phyloP scores from a whole-genome alignment of 345 rosid species.

The Draba incana region DNA sequence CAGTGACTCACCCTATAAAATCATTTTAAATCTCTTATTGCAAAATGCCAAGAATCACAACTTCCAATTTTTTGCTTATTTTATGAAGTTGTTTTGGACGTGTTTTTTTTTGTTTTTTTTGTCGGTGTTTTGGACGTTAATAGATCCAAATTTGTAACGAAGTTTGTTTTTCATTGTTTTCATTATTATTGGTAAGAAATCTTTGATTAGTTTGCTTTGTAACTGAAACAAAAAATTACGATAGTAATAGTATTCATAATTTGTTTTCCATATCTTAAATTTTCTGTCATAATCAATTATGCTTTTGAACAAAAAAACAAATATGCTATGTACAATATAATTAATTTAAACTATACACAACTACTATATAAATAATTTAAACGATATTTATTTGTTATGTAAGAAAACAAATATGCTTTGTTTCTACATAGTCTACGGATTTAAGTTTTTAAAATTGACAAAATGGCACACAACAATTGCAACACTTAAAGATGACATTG shows the following conservation, averaged over 20 bases:
- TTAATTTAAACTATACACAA: background rate
- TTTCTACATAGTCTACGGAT: background rate
- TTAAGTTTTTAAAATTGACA: background rate
- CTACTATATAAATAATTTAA: background rate
- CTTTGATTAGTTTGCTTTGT: too few relatives aligned
- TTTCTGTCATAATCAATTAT: background rate
- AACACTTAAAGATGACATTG: background rate
- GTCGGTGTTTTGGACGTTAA: background rate
- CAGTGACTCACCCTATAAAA: constrained; percentile 15
- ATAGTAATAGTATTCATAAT: background rate
- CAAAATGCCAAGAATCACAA: constrained; percentile 17
- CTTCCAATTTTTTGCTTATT: background rate
- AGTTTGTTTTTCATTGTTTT: background rate
- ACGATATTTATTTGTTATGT: too few relatives aligned
- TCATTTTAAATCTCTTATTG: background rate
- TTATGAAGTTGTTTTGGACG: background rate
- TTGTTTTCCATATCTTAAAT: background rate
- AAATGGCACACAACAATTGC: background rate
- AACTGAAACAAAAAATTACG: too few relatives aligned
- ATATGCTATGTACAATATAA: background rate
- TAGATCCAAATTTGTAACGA: background rate
- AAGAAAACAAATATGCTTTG: too few relatives aligned
- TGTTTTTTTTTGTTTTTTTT: too few relatives aligned
- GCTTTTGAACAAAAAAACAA: too few relatives aligned
- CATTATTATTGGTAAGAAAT: too few relatives aligned